phyloP scores from a whole-genome alignment of 1,139 yeast species.

The Tardiomyces depauwii region DNA sequence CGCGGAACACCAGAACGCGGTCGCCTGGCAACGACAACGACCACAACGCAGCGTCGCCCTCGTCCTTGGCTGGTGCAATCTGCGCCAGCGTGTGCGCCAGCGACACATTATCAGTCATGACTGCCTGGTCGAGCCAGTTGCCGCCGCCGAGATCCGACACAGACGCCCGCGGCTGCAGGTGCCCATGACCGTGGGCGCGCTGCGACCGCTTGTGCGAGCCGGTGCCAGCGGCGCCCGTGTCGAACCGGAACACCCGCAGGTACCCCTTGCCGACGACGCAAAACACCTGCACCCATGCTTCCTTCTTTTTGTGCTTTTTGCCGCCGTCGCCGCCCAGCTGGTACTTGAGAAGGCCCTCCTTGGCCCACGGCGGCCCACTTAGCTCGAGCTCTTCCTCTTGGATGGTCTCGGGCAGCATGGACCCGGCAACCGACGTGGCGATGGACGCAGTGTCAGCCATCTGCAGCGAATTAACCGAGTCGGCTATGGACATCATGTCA shows the following conservation, averaged over 20 bases:
- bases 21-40: conserved; percentile 27
- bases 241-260: conserved; percentile 23
- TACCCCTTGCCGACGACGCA: conserved; percentile 28
- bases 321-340: conserved; percentile 29
- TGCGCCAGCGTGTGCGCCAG: conserved; percentile 26
- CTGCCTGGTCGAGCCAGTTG: conserved; percentile 42
- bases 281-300: conserved; percentile 23
- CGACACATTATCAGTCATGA: conserved; percentile 20
- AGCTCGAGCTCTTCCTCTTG: conserved; percentile 40
- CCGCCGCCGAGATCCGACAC: conserved; percentile 45
- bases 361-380: conserved; percentile 68
- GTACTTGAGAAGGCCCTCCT: conserved; percentile 58
- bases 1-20: conserved; percentile 23
- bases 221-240: conserved; percentile 2
- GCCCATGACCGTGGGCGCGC: not conserved
- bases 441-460: not conserved
- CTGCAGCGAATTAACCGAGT: not conserved
- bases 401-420: not conserved
- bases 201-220: not conserved
- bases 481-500: not conserved
- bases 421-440: not conserved
- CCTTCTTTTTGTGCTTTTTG: conserved; percentile 21
- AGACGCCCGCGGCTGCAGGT: not conserved
- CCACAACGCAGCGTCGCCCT: conserved; percentile 19
- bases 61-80: conserved; percentile 11